Evolutionary conservation across 164 flowering plant genomes (phyloP).

Genomic region (Aristolochia californica): DNA sequence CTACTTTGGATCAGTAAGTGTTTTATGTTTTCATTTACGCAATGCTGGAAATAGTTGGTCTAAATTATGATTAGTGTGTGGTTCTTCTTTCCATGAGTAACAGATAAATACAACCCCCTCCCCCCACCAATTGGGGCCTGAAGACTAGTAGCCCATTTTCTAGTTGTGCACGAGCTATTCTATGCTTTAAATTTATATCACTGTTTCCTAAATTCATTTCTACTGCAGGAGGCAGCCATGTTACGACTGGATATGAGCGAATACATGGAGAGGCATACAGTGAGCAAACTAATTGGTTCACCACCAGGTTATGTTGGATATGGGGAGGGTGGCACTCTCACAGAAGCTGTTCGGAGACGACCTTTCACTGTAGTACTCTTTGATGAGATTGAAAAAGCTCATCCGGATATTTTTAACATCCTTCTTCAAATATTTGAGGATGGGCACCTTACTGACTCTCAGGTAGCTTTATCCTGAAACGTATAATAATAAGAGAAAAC

Average conservation of each 20-base stretch:
- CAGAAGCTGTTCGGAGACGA: slow-evolving; percentile 74
- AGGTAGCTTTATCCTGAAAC: slow-evolving; percentile 28
- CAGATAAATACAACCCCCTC: no score
- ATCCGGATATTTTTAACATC: slow-evolving; percentile 82
- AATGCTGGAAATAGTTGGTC: no score
- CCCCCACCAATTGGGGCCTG: no score
- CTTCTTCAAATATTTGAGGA: slow-evolving; percentile 87
- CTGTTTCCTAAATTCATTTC: no score
- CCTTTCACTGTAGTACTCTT: slow-evolving; percentile 74
- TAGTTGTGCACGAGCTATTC: no score
- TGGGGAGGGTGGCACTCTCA: slow-evolving; percentile 75
- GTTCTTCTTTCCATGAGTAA: no score
- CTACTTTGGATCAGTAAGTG: slow-evolving; percentile 83
- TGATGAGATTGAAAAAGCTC: slow-evolving; percentile 93
- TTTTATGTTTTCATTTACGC: not conserved
- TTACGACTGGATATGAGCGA: slow-evolving; percentile 88
- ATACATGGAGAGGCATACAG: slow-evolving; percentile 85
- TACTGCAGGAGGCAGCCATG: slow-evolving; percentile 64
- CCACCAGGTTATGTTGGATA: slow-evolving; percentile 94
- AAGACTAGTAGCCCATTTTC: no score
- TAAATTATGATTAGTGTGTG: no score
- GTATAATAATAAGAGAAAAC: not conserved
- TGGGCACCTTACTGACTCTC: slow-evolving; percentile 85
- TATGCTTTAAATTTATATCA: no score
- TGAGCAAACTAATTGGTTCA: slow-evolving; percentile 77